These are phyloP conservation scores for Fonsecaea pedrosoi DNA, from an alignment of 2,329 filamentous ascomycete species.

Conservation along the genomic window DNA sequence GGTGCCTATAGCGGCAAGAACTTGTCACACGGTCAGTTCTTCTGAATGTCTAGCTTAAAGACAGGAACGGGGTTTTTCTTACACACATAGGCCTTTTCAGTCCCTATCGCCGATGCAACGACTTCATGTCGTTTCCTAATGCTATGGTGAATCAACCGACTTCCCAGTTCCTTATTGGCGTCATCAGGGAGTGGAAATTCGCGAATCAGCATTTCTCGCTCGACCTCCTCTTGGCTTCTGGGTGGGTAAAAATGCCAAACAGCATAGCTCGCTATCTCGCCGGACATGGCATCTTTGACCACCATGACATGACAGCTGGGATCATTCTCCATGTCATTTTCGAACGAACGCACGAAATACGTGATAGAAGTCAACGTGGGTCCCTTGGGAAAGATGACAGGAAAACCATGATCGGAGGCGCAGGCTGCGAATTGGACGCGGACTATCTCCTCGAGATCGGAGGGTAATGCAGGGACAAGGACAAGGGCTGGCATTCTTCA, in stretches of 20 bases:
- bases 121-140: constrained; percentile 36
- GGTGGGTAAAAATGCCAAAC: constrained; percentile 37
- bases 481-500: constrained; percentile 35
- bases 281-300: constrained; percentile 34
- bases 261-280: constrained; percentile 35
- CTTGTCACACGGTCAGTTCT: constrained; percentile 12
- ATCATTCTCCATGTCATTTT: constrained; percentile 35
- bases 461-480: constrained; percentile 31
- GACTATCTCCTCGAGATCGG: constrained; percentile 30
- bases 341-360: constrained; percentile 29
- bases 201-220: constrained; percentile 27
- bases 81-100: constrained; percentile 31
- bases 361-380: constrained; percentile 28
- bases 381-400: constrained; percentile 35
- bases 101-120: constrained; percentile 25
- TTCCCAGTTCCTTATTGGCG: constrained; percentile 32
- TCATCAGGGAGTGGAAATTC: constrained; percentile 33
- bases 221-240: constrained; percentile 29
- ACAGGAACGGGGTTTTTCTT: neutral
- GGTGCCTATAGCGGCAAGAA: constrained; percentile 33
- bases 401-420: constrained; percentile 29
- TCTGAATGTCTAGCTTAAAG: neutral
- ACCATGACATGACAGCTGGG: constrained; percentile 34
- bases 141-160: constrained; percentile 31
- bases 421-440: constrained; percentile 35